Percentiles rank a stretch among this genome's conserved stretches.
These are phyloP conservation scores for Candida sojae DNA, from an alignment of 1,139 yeast species.

Conservation along the genomic window DNA sequence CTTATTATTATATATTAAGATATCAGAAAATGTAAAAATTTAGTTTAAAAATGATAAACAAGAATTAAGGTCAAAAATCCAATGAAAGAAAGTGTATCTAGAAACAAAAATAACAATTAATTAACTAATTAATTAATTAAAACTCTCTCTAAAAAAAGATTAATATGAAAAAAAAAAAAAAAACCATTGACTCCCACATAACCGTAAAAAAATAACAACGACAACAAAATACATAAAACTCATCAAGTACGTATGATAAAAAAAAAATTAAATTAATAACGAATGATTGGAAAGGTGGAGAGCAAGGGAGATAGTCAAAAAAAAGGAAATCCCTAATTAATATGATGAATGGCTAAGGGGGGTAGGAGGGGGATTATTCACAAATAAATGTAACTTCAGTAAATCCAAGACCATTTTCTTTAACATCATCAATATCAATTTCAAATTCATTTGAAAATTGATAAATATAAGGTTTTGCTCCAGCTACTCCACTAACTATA, in stretches of 20 bases:
- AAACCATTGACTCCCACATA: neutral
- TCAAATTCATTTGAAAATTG: constrained; percentile 71
- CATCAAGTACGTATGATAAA: neutral
- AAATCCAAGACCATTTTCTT: constrained; percentile 70
- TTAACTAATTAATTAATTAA: no score
- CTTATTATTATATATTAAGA: no score
- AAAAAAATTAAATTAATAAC: neutral
- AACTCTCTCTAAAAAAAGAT: no score
- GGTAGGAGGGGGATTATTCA: constrained; percentile 23
- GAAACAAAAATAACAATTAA: neutral
- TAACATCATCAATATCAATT: constrained; percentile 34
- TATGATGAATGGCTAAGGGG: no score
- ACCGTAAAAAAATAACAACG: neutral
- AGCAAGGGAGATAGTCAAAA: no score
- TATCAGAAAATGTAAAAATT: no score
- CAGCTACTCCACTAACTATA: constrained; percentile 92
- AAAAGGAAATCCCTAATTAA: no score
- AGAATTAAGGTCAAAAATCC: no score
- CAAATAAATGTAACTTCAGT: constrained; percentile 81
- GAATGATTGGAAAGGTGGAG: neutral
- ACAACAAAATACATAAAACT: no score
- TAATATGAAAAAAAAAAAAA: neutral
- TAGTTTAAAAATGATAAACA: no score
- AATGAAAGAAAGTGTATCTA: no score
- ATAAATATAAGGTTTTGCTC: constrained; percentile 92